phyloP scores from a whole-genome alignment of 169 alveolate genomes.

The Babesia ovata region DNA sequence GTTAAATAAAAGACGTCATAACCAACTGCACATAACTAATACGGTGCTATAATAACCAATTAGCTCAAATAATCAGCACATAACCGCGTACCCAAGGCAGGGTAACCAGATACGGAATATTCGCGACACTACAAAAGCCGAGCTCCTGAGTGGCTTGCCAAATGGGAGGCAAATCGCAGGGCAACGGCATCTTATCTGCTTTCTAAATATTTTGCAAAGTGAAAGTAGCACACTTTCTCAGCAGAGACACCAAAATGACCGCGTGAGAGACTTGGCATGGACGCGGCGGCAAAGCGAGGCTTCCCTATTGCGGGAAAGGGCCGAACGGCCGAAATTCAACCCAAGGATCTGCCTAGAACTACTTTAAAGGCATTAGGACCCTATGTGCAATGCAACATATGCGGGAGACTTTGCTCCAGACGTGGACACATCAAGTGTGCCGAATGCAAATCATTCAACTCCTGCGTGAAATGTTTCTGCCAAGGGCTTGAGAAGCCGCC shows the following conservation, averaged over 20 bases:
- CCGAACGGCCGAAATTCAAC: neutral
- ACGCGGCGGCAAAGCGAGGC: constrained; percentile 32
- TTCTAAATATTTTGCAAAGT: too few relatives aligned
- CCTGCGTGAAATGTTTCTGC: constrained; percentile 86
- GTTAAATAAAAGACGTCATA: too few relatives aligned
- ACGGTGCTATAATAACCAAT: too few relatives aligned
- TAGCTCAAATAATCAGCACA: too few relatives aligned
- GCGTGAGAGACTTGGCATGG: neutral
- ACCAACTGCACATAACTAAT: too few relatives aligned
- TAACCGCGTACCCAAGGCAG: neutral
- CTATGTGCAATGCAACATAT: constrained; percentile 78
- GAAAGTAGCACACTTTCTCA: neutral
- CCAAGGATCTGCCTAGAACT: constrained; percentile 29
- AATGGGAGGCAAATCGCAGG: too few relatives aligned
- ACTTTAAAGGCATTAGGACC: constrained; percentile 68
- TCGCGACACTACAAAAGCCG: neutral
- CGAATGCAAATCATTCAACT: constrained; percentile 86
- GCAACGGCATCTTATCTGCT: too few relatives aligned
- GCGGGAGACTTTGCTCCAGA: constrained; percentile 76
- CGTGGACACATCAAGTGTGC: constrained; percentile 86
- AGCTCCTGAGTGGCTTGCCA: neutral
- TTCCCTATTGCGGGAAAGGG: constrained; percentile 39
- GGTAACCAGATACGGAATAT: neutral
- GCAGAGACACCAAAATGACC: neutral
- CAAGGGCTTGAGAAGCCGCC: constrained; percentile 82